Evolutionary conservation across 768 basidiomycete genomes (phyloP), one percentile per base, ranked within the genome.

Genomic region (Rhodotorula babjevae): DNA sequence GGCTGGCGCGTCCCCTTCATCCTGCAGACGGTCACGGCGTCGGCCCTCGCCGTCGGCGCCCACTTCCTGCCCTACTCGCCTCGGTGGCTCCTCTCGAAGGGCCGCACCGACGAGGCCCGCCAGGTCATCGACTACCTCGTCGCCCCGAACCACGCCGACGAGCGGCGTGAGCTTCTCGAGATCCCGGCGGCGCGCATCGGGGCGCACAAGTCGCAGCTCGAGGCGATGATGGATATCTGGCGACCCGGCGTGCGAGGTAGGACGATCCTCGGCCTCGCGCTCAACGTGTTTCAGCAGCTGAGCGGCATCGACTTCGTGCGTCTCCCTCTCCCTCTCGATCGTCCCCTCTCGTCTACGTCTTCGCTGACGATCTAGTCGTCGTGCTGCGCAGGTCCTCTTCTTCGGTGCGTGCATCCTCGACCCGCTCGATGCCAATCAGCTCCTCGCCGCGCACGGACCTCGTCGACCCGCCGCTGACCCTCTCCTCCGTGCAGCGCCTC

Each of bases 1-100:
- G 80, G 83, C 3, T 84, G 83, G 83, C 80, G 83, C 0, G 71
- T 82, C 18, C 83, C 83, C 0, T 80, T 83, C 62, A 80, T 79
- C 42, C n/a, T 66, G 6, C 63, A 67, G 18, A 47, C 69, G 15
- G 16, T 61, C n/a, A 49, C 58, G 19, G 59, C 63, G 10, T 25
- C 55, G 3, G 1, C 79, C 10, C 73, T 83, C 52, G 81, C 81
- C 33, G 72, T 79, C 9, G 79, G 79, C 3, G 73, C 78, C 1
- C 80, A 77, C 9, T 78, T 82, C 68, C 76, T 82, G 10, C 82
- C 83, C 0, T 81, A 83, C 63, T 83, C 83, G 3, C 25, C 58
- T 0, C 80, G 82, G n/a, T 84, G 83, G 83, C 80, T 84, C 19
- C 65, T 79, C 42, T 80, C 81, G 44, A 80, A 82, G 16, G 82